Evolutionary conservation across 331 rosid genomes (phyloP).

Genomic region (Saraca asoca): DNA sequence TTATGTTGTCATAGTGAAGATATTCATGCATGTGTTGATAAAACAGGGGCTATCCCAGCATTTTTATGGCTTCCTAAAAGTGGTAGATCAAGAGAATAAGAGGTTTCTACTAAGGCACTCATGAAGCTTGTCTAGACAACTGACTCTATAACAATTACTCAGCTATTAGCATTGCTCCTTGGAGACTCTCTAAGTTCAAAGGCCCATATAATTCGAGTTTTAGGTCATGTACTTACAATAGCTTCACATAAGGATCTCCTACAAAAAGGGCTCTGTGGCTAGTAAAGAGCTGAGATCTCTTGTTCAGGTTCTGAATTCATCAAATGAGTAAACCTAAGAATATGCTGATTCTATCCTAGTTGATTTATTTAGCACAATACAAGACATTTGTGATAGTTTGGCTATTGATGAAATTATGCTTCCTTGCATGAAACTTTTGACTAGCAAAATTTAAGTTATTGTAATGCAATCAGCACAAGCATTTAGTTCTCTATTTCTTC

Average conservation of each 20-base stretch:
- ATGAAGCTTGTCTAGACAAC: slow-evolving; percentile 75
- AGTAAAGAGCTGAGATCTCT: too few species aligned
- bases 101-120: slow-evolving; percentile 90
- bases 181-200: slow-evolving; percentile 79
- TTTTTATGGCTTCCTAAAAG: slow-evolving; percentile 87
- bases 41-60: slow-evolving; percentile 93
- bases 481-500: slow-evolving; percentile 80
- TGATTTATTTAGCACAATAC: too few species aligned
- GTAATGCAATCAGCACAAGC: slow-evolving; percentile 96
- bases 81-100: slow-evolving; percentile 85
- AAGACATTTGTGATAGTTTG: slow-evolving; percentile 83
- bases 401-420: slow-evolving; percentile 83
- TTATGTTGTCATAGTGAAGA: too few species aligned
- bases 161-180: slow-evolving; percentile 79
- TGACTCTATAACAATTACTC: slow-evolving; percentile 87
- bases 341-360: too few species aligned
- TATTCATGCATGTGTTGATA: too few species aligned
- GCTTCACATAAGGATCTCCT: too few species aligned
- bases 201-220: too few species aligned
- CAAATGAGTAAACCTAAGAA: too few species aligned
- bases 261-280: too few species aligned
- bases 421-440: slow-evolving; percentile 91
- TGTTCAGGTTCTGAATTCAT: too few species aligned
- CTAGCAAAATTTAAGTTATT: slow-evolving; percentile 79
- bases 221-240: too few species aligned